A percentile compares a stretch with the other conserved stretches of the same genome.
Evolutionary conservation across 495 filamentous ascomycete genomes (phyloP).

Genomic region (Neurospora sp.): DNA sequence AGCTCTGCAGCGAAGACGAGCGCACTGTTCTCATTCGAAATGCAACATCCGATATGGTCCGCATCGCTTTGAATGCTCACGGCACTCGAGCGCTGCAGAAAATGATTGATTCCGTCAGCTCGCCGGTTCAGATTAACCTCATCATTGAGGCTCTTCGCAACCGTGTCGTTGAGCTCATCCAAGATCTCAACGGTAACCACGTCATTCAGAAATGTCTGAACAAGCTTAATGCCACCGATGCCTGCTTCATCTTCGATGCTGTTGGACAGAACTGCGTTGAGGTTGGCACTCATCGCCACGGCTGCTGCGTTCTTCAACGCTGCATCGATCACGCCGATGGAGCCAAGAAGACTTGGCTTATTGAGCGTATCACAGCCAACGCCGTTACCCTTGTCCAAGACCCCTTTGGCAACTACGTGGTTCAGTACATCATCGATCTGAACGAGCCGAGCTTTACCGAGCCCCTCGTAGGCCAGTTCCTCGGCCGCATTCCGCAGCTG

Average conservation of each 20-base stretch:
- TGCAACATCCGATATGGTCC: slow-evolving; percentile 71
- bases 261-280: slow-evolving; percentile 77
- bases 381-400: slow-evolving; percentile 82
- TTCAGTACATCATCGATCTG: slow-evolving; percentile 95
- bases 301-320: slow-evolving; percentile 94
- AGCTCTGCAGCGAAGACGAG: slow-evolving; percentile 87
- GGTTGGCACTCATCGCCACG: slow-evolving; percentile 94
- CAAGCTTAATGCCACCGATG: slow-evolving; percentile 68
- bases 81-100: slow-evolving; percentile 94
- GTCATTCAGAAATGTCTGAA: slow-evolving; percentile 99
- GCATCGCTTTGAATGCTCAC: slow-evolving; percentile 91
- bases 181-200: slow-evolving; percentile 96
- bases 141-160: slow-evolving; percentile 70
- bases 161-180: slow-evolving; percentile 83
- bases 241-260: slow-evolving; percentile 92
- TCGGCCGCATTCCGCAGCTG: slow-evolving; percentile 58
- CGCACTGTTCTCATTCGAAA: slow-evolving; percentile 87
- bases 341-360: slow-evolving; percentile 74
- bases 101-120: slow-evolving; percentile 96
- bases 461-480: slow-evolving; percentile 69
- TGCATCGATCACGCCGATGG: slow-evolving; percentile 97
- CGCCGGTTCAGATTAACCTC: slow-evolving; percentile 61
- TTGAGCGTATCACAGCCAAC: slow-evolving; percentile 73
- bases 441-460: slow-evolving; percentile 73
- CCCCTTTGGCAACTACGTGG: slow-evolving; percentile 95